Conservation (phyloP, 116 monocot genomes). For the Zostera marina region DNA sequence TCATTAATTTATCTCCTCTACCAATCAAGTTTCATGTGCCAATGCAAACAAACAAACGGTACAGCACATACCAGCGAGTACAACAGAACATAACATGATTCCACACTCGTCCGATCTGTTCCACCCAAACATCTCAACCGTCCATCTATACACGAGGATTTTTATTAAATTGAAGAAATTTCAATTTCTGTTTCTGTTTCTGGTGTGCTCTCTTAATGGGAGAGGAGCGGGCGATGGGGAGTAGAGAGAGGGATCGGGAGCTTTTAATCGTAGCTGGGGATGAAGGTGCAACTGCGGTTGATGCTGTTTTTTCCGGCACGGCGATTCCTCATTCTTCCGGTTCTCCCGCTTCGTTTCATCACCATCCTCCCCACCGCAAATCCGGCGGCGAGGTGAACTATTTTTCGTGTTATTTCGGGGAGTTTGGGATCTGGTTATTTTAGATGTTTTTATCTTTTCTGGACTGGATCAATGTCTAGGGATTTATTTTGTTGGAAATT, state of each 20-base stretch:
- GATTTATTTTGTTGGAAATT: too few species aligned
- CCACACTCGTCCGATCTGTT: too few species aligned
- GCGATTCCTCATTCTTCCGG: slow-evolving; percentile 1
- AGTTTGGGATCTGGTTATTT: not conserved
- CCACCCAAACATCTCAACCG: too few species aligned
- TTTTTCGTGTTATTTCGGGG: not conserved
- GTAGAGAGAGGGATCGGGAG: slow-evolving; percentile 11
- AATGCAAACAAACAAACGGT: too few species aligned
- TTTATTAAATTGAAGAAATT: too few species aligned
- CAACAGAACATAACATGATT: too few species aligned
- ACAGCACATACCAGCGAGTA: too few species aligned
- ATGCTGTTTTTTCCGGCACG: not conserved
- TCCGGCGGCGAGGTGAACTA: slow-evolving; percentile 5
- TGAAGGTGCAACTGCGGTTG: not conserved
- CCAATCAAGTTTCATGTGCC: too few species aligned
- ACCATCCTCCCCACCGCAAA: not conserved
- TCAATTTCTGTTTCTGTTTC: too few species aligned
- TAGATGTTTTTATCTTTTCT: not conserved
- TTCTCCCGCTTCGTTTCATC: not conserved
- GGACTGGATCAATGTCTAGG: too few species aligned
- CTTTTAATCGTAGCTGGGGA: slow-evolving; percentile 9
- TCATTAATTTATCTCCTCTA: too few species aligned
- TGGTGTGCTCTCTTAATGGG: not conserved
- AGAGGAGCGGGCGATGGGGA: slow-evolving; percentile 4
- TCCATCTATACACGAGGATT: too few species aligned